phyloP scores from a whole-genome alignment of 441 rosid genomes.

The Monsonia emarginata region DNA sequence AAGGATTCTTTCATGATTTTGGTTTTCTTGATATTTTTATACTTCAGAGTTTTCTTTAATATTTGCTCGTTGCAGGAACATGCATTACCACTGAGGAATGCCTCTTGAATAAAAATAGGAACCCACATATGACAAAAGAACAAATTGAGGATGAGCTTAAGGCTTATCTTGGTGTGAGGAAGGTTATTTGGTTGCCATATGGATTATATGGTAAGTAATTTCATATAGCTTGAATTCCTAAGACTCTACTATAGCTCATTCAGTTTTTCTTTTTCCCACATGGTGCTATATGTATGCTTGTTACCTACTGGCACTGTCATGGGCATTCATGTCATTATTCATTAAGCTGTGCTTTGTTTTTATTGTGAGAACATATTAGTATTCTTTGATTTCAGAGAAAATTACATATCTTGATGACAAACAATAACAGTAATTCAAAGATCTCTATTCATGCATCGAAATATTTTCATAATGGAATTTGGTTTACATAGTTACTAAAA shows the following conservation, averaged over 20 bases:
- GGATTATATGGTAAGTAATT: slow-evolving; percentile 56
- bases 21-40: too few species aligned
- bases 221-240: slow-evolving; percentile 1
- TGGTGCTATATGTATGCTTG: neutral
- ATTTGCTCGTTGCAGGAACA: slow-evolving; percentile 44
- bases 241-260: neutral
- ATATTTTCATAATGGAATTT: too few species aligned
- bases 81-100: slow-evolving; percentile 89
- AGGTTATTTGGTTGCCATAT: slow-evolving; percentile 72
- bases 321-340: neutral
- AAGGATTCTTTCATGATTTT: too few species aligned
- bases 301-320: neutral
- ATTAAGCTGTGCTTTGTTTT: neutral
- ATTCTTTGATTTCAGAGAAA: too few species aligned
- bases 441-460: too few species aligned
- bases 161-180: slow-evolving; percentile 58
- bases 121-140: slow-evolving; percentile 60
- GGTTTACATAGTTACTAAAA: too few species aligned
- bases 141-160: slow-evolving; percentile 68
- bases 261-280: neutral
- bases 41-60: neutral
- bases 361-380: neutral
- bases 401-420: too few species aligned
- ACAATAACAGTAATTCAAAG: too few species aligned
- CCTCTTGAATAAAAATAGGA: slow-evolving; percentile 74